These are phyloP conservation scores for Clavariopsis aquatica DNA, from an alignment of 495 filamentous ascomycete species.

Conservation along the genomic window DNA sequence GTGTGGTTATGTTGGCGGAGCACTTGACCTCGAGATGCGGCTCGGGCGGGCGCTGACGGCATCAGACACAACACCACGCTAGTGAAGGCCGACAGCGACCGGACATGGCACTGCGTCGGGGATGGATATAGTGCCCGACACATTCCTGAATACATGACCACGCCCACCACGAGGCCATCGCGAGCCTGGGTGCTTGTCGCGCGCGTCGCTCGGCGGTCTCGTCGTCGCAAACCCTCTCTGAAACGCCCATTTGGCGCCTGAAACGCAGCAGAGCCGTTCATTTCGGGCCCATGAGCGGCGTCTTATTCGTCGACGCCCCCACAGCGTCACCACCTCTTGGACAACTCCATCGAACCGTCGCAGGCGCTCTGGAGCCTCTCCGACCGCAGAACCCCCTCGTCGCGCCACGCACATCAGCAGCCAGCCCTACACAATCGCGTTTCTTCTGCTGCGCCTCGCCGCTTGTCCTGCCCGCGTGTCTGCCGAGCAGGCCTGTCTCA, in stretches of 20 bases:
- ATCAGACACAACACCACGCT: background rate
- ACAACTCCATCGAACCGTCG: slow-evolving; percentile 23
- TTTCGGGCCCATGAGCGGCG: slow-evolving; percentile 11
- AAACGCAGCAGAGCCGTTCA: slow-evolving; percentile 32
- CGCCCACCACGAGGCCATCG: slow-evolving; percentile 1
- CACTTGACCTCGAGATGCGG: background rate
- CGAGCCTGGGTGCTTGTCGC: background rate
- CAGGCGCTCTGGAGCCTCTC: slow-evolving; percentile 26
- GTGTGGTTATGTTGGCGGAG: background rate
- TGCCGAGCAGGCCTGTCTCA: background rate
- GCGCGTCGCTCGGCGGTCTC: slow-evolving; percentile 5
- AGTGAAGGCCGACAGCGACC: background rate
- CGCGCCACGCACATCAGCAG: background rate
- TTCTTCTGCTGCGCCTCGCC: slow-evolving; percentile 29
- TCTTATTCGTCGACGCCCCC: slow-evolving; percentile 22
- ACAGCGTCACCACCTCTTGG: slow-evolving; percentile 13
- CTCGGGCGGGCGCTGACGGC: slow-evolving; percentile 1
- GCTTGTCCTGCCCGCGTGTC: background rate
- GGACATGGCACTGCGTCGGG: background rate
- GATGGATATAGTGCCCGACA: background rate
- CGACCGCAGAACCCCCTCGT: slow-evolving; percentile 6
- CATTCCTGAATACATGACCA: background rate
- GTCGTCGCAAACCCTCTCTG: slow-evolving; percentile 27
- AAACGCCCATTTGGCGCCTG: slow-evolving; percentile 30
- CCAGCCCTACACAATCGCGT: slow-evolving; percentile 3